These are phyloP conservation scores for Thielaviopsis euricoi DNA, from an alignment of 2,329 filamentous ascomycete genomes.

Conservation along the genomic window DNA sequence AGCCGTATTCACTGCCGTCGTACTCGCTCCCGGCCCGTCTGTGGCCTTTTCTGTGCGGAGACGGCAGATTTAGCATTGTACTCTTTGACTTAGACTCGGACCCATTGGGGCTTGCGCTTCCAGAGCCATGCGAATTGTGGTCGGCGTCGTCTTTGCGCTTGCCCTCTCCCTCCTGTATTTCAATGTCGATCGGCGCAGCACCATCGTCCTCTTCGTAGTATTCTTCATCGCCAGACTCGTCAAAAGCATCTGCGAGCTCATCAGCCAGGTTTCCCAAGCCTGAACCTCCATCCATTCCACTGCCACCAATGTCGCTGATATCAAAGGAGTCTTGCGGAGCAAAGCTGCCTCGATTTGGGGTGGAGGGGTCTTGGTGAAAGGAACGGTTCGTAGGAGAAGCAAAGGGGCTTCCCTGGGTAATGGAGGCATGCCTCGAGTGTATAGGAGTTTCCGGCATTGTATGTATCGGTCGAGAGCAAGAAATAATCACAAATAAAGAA, in stretches of 20 bases:
- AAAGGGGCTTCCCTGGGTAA: conserved; percentile 24
- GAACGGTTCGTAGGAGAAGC: conserved; percentile 21
- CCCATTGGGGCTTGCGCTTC: conserved; percentile 3
- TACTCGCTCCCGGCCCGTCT: conserved; percentile 41
- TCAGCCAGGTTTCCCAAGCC: conserved; percentile 66
- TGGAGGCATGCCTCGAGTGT: conserved; percentile 42
- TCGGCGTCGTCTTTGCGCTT: not conserved
- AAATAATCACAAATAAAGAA: not conserved
- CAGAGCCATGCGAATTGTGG: conserved; percentile 3
- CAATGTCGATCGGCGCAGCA: conserved; percentile 22
- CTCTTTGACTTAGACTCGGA: conserved; percentile 19
- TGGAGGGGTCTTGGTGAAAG: conserved; percentile 32
- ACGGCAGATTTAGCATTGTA: conserved; percentile 29
- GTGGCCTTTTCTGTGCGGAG: conserved; percentile 28
- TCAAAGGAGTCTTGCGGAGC: conserved; percentile 32
- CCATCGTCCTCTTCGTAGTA: conserved; percentile 28
- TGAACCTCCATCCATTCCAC: conserved; percentile 24
- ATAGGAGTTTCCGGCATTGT: conserved; percentile 36
- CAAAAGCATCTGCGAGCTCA: conserved; percentile 60
- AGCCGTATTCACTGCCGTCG: conserved; percentile 60
- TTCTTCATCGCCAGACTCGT: conserved; percentile 46
- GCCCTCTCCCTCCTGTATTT: conserved; percentile 6
- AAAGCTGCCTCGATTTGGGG: conserved; percentile 31
- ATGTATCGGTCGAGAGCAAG: not conserved
- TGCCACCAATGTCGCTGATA: conserved; percentile 27